phyloP scores from a whole-genome alignment of 192 early-diverging fungal species.

The Linnemannia elongata region DNA sequence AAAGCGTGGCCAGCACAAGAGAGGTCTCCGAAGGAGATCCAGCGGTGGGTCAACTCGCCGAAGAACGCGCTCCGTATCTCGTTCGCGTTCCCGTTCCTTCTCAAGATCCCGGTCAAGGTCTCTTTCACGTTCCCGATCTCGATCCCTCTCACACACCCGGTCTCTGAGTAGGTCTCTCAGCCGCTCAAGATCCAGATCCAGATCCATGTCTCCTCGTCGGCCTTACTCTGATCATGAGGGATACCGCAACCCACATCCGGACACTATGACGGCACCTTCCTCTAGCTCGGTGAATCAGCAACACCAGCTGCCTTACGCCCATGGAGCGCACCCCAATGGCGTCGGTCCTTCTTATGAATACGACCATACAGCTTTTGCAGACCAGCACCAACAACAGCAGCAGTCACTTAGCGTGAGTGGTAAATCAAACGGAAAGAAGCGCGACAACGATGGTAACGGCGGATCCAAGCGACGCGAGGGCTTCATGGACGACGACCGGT shows the following conservation, averaged over 20 bases:
- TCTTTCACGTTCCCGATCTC: slow-evolving; percentile 2
- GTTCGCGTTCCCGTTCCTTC: slow-evolving; percentile 11
- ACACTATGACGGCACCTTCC: neutral
- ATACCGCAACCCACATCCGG: neutral
- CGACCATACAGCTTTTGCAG: neutral
- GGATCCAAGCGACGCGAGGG: neutral
- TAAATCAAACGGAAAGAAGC: neutral
- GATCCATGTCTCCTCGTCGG: slow-evolving; percentile 5
- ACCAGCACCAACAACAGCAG: neutral
- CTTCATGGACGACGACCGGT: neutral
- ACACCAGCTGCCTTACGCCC: neutral
- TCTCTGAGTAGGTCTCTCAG: slow-evolving; percentile 10
- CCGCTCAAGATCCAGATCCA: slow-evolving; percentile 14
- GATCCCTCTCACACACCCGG: neutral
- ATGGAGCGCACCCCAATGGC: neutral
- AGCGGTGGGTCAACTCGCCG: neutral
- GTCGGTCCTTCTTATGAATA: neutral
- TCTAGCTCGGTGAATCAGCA: neutral
- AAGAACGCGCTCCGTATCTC: neutral
- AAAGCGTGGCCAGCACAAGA: neutral
- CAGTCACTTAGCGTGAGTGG: neutral
- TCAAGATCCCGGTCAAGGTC: slow-evolving; percentile 13
- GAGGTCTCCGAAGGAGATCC: neutral
- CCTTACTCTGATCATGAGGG: neutral
- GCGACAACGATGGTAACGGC: neutral